Conservation (phyloP, 2,329 filamentous ascomycete species). For the Colletotrichum musae region DNA sequence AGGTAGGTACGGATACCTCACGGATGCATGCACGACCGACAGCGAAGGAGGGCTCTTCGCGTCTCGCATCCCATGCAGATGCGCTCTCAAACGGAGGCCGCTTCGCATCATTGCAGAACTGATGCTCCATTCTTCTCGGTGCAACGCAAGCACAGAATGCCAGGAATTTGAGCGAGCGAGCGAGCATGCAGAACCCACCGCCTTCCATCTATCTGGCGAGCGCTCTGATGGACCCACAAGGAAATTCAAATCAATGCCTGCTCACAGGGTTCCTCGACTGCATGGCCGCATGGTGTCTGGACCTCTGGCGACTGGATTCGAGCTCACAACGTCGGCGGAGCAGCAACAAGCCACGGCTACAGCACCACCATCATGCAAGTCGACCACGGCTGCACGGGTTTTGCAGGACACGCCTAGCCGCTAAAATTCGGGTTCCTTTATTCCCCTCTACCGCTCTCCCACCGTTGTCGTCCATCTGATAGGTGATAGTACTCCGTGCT, state of each 20-base stretch:
- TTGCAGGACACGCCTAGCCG: conserved; percentile 26
- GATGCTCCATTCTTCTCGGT: conserved; percentile 35
- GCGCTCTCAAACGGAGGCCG: conserved; percentile 29
- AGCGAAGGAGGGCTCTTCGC: conserved; percentile 14
- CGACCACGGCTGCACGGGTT: conserved; percentile 12
- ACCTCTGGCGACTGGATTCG: background rate
- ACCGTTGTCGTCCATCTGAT: conserved; percentile 3
- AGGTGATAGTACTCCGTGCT: too few relatives aligned
- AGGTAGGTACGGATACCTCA: conserved; percentile 5
- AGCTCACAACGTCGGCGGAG: conserved; percentile 14
- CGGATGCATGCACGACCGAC: background rate
- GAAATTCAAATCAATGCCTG: conserved; percentile 41
- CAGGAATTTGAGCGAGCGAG: conserved; percentile 25
- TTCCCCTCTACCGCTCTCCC: background rate
- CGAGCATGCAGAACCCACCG: conserved; percentile 28
- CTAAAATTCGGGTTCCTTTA: conserved; percentile 14
- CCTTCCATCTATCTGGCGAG: conserved; percentile 31
- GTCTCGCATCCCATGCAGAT: conserved; percentile 24
- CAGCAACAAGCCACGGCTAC: conserved; percentile 10
- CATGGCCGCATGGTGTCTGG: conserved; percentile 20
- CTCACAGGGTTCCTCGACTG: conserved; percentile 30
- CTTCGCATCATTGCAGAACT: conserved; percentile 24
- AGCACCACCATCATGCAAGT: conserved; percentile 12
- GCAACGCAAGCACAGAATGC: conserved; percentile 31
- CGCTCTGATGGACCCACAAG: conserved; percentile 30